These are phyloP conservation scores for Plasmodium gaboni DNA, from an alignment of 169 alveolate species.

Conservation along the genomic window DNA sequence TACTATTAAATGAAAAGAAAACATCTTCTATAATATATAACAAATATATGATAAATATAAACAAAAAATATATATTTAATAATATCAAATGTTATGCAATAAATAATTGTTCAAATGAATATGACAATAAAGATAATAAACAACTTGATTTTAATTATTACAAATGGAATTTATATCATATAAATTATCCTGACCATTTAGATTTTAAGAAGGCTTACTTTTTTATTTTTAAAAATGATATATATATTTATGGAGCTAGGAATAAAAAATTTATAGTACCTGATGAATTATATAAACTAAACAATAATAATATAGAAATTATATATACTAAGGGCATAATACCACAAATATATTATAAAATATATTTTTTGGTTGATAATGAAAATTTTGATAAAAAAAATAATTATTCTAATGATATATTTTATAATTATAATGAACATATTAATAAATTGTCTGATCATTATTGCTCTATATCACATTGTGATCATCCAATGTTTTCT, in stretches of 20 bases:
- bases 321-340: conserved; percentile 19
- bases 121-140: too few relatives aligned
- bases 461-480: too few relatives aligned
- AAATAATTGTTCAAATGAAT: too few relatives aligned
- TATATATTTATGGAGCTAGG: conserved; percentile 46
- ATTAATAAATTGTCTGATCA: too few relatives aligned
- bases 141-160: background rate
- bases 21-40: too few relatives aligned
- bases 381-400: background rate
- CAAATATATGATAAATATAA: too few relatives aligned
- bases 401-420: background rate
- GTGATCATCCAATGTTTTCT: too few relatives aligned
- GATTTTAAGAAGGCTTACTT: conserved; percentile 41
- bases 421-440: background rate
- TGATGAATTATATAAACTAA: conserved; percentile 10
- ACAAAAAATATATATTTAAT: too few relatives aligned
- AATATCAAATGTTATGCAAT: too few relatives aligned
- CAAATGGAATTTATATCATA: conserved; percentile 17
- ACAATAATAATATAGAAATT: conserved; percentile 15
- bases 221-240: conserved; percentile 28
- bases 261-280: conserved; percentile 33
- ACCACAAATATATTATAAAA: conserved; percentile 23
- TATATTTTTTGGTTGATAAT: conserved; percentile 13
- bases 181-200: conserved; percentile 19
- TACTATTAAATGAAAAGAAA: too few relatives aligned